Evolutionary conservation across 257 asterid species (phyloP).

Genomic region (Primulina huaijiensis): DNA sequence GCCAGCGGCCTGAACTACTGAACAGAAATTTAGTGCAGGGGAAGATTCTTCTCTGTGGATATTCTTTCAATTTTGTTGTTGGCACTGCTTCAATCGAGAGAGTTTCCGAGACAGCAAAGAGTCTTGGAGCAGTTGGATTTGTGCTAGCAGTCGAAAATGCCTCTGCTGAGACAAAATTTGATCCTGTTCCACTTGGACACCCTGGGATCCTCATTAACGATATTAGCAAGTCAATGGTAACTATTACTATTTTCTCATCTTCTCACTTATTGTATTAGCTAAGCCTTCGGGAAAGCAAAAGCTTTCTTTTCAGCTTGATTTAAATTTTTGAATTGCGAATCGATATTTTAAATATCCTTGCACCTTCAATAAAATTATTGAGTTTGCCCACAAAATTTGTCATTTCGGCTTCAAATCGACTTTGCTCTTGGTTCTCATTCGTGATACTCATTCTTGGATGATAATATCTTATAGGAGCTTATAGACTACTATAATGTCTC

Average conservation of each 20-base stretch:
- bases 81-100: constrained; percentile 85
- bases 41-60: constrained; percentile 93
- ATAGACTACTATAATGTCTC: constrained; percentile 83
- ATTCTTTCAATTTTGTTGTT: constrained; percentile 81
- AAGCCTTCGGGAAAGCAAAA: background rate
- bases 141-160: constrained; percentile 95
- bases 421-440: background rate
- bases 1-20: constrained; percentile 90
- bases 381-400: background rate
- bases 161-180: constrained; percentile 88
- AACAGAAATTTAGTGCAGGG: constrained; percentile 87
- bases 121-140: constrained; percentile 90
- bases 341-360: background rate
- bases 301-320: background rate
- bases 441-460: constrained; percentile 5
- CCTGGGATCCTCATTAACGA: constrained; percentile 93
- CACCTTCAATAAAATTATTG: background rate
- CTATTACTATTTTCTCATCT: background rate
- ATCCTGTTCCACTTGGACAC: constrained; percentile 81
- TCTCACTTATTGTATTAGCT: background rate
- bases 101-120: constrained; percentile 79
- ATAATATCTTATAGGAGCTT: constrained; percentile 54
- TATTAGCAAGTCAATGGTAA: constrained; percentile 30
- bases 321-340: background rate
- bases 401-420: background rate